phyloP scores from a whole-genome alignment of 139 green algal genomes.

The Limnomonas spitsbergensis region DNA sequence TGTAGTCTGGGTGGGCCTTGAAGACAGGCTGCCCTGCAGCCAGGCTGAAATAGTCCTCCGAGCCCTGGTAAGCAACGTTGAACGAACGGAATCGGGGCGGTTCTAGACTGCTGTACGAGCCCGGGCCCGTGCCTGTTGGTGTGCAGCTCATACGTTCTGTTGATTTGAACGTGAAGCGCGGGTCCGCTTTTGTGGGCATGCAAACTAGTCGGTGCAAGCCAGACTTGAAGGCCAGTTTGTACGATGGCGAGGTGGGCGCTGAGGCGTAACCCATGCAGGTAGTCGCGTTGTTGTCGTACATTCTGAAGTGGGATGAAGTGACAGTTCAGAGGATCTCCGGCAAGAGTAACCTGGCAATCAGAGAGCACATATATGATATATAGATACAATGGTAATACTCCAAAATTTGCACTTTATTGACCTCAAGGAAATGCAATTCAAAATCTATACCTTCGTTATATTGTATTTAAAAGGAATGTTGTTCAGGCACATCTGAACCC shows the following conservation, averaged over 20 bases:
- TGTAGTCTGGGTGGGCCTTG: background rate
- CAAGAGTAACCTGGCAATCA: too few species aligned
- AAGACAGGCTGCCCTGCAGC: background rate
- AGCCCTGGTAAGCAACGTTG: background rate
- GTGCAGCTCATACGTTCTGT: background rate
- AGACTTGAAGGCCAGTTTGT: background rate
- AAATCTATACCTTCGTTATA: background rate
- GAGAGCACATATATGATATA: too few species aligned
- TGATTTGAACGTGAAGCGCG: background rate
- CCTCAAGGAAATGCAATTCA: background rate
- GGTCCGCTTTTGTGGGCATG: background rate
- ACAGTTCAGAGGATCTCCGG: too few species aligned
- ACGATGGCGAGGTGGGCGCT: background rate
- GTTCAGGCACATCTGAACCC: background rate
- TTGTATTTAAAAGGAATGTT: conserved; percentile 2
- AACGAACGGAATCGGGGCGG: background rate
- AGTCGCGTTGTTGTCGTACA: background rate
- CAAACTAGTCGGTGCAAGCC: background rate
- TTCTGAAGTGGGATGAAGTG: background rate
- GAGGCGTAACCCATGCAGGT: background rate
- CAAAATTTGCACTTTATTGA: background rate
- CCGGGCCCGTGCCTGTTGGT: too few species aligned
- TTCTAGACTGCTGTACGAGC: background rate
- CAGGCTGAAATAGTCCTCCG: background rate
- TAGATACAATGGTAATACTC: background rate